Conservation (phyloP, 768 basidiomycete genomes). For the Lanmaoa pseudosensibilis region DNA sequence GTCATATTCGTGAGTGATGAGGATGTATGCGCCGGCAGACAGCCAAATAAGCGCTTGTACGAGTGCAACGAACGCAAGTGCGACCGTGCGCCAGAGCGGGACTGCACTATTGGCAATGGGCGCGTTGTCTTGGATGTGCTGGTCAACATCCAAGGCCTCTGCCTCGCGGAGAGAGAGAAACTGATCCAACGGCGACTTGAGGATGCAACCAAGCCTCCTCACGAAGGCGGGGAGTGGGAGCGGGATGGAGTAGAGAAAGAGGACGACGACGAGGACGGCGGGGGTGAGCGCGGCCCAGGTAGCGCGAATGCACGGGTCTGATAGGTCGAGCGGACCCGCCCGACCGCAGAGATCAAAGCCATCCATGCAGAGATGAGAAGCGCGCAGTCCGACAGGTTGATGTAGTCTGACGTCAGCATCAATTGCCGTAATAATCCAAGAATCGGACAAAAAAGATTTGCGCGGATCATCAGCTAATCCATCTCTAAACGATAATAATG, state of each 20-base stretch:
- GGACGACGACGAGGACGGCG: slow-evolving; percentile 43
- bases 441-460: slow-evolving; percentile 3
- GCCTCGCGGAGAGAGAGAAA: slow-evolving; percentile 58
- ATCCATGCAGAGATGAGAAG: slow-evolving; percentile 5
- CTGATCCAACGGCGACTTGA: slow-evolving; percentile 32
- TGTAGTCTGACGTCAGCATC: not conserved
- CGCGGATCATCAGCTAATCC: slow-evolving; percentile 4
- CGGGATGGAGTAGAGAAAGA: slow-evolving; percentile 41
- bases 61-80: slow-evolving; percentile 58
- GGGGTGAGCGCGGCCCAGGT: slow-evolving; percentile 54
- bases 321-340: slow-evolving; percentile 37
- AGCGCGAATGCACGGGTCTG: slow-evolving; percentile 46
- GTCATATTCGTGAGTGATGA: slow-evolving; percentile 39
- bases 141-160: slow-evolving; percentile 42
- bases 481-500: not conserved
- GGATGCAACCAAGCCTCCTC: slow-evolving; percentile 15
- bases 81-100: slow-evolving; percentile 60
- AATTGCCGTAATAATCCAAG: not conserved
- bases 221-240: slow-evolving; percentile 23
- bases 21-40: slow-evolving; percentile 52
- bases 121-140: not conserved
- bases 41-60: slow-evolving; percentile 59
- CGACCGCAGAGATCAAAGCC: slow-evolving; percentile 11
- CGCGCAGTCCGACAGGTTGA: no score
- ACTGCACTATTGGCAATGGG: slow-evolving; percentile 9